These are phyloP conservation scores for Diplotaxis tenuifolia DNA, from an alignment of 345 rosid genomes.

Conservation along the genomic window DNA sequence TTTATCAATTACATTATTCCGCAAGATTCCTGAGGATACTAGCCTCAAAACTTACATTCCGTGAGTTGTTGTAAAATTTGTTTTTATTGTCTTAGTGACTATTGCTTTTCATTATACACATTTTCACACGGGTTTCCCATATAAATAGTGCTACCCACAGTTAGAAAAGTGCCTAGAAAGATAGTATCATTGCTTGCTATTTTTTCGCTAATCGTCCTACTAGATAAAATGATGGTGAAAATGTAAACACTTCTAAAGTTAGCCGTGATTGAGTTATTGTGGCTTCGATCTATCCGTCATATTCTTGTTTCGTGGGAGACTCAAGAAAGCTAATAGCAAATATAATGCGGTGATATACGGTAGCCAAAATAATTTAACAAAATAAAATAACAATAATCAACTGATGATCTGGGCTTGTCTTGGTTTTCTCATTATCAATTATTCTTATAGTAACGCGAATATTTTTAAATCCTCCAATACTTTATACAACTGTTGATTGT, in stretches of 20 bases:
- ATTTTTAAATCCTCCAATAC: constrained; percentile 7
- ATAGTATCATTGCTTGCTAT: neutral
- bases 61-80: neutral
- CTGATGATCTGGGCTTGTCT: neutral
- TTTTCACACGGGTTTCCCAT: neutral
- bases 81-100: neutral
- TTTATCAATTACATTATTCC: neutral
- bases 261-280: neutral
- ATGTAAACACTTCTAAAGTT: neutral
- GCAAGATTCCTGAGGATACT: neutral
- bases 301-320: neutral
- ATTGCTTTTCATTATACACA: neutral
- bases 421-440: neutral
- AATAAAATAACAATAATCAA: neutral
- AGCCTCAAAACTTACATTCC: neutral
- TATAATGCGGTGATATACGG: neutral
- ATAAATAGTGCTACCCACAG: neutral
- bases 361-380: neutral
- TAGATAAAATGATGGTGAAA: neutral
- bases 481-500: neutral
- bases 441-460: constrained; percentile 11
- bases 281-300: neutral
- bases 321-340: neutral
- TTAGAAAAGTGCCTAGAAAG: neutral
- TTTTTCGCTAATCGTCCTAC: neutral